Evolutionary conservation across 2,329 filamentous ascomycete species (phyloP), one percentile per base, ranked within the genome.

Genomic region (Trichoderma simmonsii): DNA sequence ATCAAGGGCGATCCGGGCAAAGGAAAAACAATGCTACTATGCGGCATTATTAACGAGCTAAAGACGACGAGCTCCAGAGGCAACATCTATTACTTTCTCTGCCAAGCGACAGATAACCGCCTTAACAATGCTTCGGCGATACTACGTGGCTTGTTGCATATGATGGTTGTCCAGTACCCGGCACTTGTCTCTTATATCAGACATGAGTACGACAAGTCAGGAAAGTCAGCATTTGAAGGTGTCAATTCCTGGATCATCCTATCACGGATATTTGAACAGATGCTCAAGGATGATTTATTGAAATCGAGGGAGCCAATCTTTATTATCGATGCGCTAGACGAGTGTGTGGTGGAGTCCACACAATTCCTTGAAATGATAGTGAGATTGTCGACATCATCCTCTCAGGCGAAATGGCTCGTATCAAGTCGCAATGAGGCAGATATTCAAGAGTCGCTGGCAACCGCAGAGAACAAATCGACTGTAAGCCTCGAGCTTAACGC

Each of bases 31-130:
- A 51, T 51, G n/a, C 9, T 51, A 3, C 9, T 51, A 24, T 51
- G 43, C 3, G 43, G 43, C 8, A 24, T 51, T 2, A 51, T 51
- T 0, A 51, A 51, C 3, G 43, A 51, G 43, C 43, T 51, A 3
- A 21, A 21, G n/a, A 0, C 9, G 43, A 1, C n/a, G 0, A 51
- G 3, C 3, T 1, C 43, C 4, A n/a, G 43, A 6, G 8, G 43
- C 9, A 12, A 21, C 1, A 1, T 51, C 2, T 51, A 51, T 51
- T 51, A 51, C 3, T 51, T 51, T 3, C 43, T 51, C 4, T 51
- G 43, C 11, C 43, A 51, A 51, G 43, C 43, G 1, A 51, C 43
- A 12, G 43, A 51, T 0, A 1, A 0, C 0, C 43, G 43, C 4
- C n/a, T 51, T 3, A 51, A 51, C 43, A 21, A 4, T 12, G 43